Evolutionary conservation across 2,329 filamentous ascomycete genomes (phyloP).

Genomic region (Ascochyta fabae): DNA sequence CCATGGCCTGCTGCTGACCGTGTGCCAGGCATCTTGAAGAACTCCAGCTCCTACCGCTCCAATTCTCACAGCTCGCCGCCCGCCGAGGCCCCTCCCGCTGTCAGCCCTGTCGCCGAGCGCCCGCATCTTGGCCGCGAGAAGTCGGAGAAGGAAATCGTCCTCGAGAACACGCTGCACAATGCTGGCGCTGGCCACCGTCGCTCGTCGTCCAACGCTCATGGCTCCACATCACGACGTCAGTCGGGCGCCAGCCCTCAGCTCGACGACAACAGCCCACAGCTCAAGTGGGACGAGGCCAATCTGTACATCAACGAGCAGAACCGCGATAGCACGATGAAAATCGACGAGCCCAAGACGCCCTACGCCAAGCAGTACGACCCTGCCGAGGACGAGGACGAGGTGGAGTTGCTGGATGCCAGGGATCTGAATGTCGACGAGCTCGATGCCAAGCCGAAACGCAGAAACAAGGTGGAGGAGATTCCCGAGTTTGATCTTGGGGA

Average conservation of each 20-base stretch:
- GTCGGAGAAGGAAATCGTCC: constrained; percentile 84
- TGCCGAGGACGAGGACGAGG: constrained; percentile 80
- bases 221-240: constrained; percentile 74
- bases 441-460: constrained; percentile 60
- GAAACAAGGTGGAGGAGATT: constrained; percentile 73
- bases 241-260: constrained; percentile 61
- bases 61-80: constrained; percentile 54
- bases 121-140: constrained; percentile 58
- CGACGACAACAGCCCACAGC: constrained; percentile 70
- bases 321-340: constrained; percentile 96
- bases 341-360: constrained; percentile 96
- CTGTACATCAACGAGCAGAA: constrained; percentile 97
- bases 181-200: constrained; percentile 80
- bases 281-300: constrained; percentile 99
- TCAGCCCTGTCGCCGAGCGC: constrained; percentile 44
- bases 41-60: constrained; percentile 70
- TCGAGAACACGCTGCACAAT: constrained; percentile 94
- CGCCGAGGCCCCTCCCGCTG: constrained; percentile 44
- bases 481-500: constrained; percentile 91
- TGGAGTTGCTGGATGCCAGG: constrained; percentile 69
- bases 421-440: constrained; percentile 73
- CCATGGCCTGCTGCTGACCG: constrained; percentile 18
- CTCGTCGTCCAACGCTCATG: constrained; percentile 75
- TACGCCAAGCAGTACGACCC: constrained; percentile 94
- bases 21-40: constrained; percentile 85